These are phyloP conservation scores for Colletotrichum brevisporum DNA, from an alignment of 2,329 filamentous ascomycete species.

Conservation along the genomic window DNA sequence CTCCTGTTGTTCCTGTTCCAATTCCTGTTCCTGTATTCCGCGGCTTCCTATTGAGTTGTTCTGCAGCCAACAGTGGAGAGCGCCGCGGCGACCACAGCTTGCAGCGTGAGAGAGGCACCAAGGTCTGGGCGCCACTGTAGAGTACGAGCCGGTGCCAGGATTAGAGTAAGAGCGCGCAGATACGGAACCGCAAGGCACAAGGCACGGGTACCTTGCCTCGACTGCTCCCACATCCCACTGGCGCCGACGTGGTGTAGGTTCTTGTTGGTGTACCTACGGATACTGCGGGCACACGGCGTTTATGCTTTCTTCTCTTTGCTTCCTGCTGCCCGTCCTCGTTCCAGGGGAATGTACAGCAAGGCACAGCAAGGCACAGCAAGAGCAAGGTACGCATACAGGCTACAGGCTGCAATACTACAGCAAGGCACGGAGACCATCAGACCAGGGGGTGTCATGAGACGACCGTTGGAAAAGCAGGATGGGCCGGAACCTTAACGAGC, in stretches of 20 bases:
- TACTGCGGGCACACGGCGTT: no score
- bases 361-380: not conserved
- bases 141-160: slow-evolving; percentile 13
- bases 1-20: slow-evolving; percentile 12
- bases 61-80: slow-evolving; percentile 14
- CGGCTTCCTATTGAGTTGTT: slow-evolving; percentile 6
- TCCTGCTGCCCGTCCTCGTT: slow-evolving; percentile 4
- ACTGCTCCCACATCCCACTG: slow-evolving; percentile 27
- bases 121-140: not conserved
- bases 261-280: no score
- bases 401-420: no score
- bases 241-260: not conserved
- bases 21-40: slow-evolving; percentile 18
- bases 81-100: not conserved
- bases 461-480: slow-evolving; percentile 24
- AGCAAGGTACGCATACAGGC: no score
- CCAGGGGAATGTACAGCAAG: not conserved
- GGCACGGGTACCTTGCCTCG: slow-evolving; percentile 29
- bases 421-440: no score
- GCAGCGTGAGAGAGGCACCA: not conserved
- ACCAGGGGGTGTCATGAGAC: not conserved
- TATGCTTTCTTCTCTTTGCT: slow-evolving; percentile 13
- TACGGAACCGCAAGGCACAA: slow-evolving; percentile 24
- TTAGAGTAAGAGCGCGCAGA: slow-evolving; percentile 10
- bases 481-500: not conserved